Evolutionary conservation across 177 flowering plant genomes (phyloP).

Genomic region (Vitis hybrid): DNA sequence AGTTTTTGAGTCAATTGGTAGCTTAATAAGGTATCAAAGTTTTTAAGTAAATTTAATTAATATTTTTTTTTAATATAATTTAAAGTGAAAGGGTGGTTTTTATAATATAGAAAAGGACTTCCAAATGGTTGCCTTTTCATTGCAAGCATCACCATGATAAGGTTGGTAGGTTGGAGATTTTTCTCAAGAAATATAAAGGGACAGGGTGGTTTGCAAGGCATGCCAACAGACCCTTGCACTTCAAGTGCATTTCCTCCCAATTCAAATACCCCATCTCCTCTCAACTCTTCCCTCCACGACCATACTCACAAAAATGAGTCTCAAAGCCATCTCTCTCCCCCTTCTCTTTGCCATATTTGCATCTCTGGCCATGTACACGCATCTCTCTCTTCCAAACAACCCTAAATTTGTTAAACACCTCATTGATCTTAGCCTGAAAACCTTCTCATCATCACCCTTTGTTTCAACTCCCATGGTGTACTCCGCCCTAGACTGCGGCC

Average conservation of each 20-base stretch:
- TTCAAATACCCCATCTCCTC: neutral
- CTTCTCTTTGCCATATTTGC: slow-evolving; percentile 33
- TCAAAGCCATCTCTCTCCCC: slow-evolving; percentile 17
- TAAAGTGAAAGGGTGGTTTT: too few relatives aligned
- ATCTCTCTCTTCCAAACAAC: slow-evolving; percentile 17
- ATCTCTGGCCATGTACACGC: slow-evolving; percentile 26
- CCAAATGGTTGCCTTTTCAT: neutral
- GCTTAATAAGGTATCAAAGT: too few relatives aligned
- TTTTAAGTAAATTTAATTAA: too few relatives aligned
- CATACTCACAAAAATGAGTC: slow-evolving; percentile 9
- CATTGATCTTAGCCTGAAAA: slow-evolving; percentile 8
- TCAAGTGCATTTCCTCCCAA: slow-evolving; percentile 42
- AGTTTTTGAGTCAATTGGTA: too few relatives aligned
- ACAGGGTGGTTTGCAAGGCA: slow-evolving; percentile 82
- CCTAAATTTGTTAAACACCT: slow-evolving; percentile 14
- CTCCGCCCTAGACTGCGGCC: slow-evolving; percentile 17
- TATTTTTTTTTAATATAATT: too few relatives aligned
- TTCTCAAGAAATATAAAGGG: slow-evolving; percentile 15
- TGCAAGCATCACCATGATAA: neutral
- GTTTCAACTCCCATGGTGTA: slow-evolving; percentile 3
- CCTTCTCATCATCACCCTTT: slow-evolving; percentile 19
- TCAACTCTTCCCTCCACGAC: neutral
- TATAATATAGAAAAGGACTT: neutral
- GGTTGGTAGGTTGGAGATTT: slow-evolving; percentile 21
- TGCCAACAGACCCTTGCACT: slow-evolving; percentile 63